Percentiles rank a stretch among this genome's conserved stretches.
Conservation (phyloP, 2,329 filamentous ascomycete genomes). For the Pezicula radicicola region DNA sequence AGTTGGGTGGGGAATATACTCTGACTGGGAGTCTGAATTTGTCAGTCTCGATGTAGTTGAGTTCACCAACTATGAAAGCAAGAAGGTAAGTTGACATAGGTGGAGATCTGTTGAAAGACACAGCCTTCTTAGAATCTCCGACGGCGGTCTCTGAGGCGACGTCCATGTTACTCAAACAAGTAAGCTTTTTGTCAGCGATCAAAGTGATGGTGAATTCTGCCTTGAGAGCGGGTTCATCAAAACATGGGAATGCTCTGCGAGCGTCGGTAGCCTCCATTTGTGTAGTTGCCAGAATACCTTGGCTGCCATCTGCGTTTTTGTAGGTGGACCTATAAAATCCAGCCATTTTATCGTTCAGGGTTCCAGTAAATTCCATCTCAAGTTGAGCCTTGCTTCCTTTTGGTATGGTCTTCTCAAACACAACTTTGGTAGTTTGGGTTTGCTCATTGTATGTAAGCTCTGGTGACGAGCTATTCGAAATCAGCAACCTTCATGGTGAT, state of each 20-base stretch:
- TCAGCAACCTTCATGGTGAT: conserved; percentile 15
- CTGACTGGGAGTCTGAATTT: conserved; percentile 88
- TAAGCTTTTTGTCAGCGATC: conserved; percentile 84
- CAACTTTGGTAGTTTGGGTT: conserved; percentile 77
- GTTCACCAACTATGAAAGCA: conserved; percentile 89
- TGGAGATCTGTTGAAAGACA: conserved; percentile 89
- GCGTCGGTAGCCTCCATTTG: conserved; percentile 98
- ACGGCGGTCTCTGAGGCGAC: conserved; percentile 76
- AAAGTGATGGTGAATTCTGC: conserved; percentile 89
- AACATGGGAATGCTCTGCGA: conserved; percentile 89
- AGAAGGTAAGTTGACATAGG: conserved; percentile 95
- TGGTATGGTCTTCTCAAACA: conserved; percentile 69
- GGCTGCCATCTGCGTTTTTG: conserved; percentile 75
- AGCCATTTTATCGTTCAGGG: conserved; percentile 91
- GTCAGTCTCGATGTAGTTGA: conserved; percentile 91
- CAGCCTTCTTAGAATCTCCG: conserved; percentile 71
- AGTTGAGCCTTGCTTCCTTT: conserved; percentile 77
- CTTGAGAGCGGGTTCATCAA: conserved; percentile 93
- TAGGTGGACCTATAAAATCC: conserved; percentile 97
- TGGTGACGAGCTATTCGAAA: conserved; percentile 55
- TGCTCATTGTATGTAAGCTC: conserved; percentile 72
- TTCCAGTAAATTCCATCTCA: conserved; percentile 74
- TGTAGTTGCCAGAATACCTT: conserved; percentile 81
- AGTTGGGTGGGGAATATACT: conserved; percentile 89
- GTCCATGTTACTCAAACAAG: conserved; percentile 97